Evolutionary conservation across 805 yeast genomes (phyloP).

Genomic region (Pichia paraexigua): DNA sequence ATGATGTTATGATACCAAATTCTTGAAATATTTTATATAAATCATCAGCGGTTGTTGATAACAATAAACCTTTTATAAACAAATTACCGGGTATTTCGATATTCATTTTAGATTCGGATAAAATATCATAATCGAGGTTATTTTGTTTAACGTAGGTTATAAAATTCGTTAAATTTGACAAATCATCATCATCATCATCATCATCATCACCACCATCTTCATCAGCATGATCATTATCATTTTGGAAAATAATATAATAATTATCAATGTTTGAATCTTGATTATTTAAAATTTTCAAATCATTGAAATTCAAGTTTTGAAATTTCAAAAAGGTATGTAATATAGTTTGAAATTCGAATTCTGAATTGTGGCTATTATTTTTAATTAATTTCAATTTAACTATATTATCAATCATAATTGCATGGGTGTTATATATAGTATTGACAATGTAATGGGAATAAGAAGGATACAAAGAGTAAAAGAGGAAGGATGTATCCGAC

Average conservation of each 20-base stretch:
- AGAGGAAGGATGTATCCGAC: background rate
- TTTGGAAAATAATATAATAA: background rate
- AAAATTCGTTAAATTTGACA: background rate
- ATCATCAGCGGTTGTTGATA: constrained; percentile 21
- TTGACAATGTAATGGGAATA: too few relatives aligned
- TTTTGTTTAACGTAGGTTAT: background rate
- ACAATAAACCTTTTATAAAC: constrained; percentile 43
- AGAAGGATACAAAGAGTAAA: too few relatives aligned
- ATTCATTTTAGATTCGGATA: constrained; percentile 14
- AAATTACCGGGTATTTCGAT: constrained; percentile 43
- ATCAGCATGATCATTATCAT: too few relatives aligned
- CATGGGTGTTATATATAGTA: too few relatives aligned
- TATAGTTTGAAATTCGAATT: background rate
- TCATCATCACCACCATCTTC: too few relatives aligned
- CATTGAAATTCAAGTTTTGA: background rate
- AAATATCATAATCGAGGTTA: constrained; percentile 12
- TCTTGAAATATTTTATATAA: background rate
- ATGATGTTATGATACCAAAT: constrained; percentile 34
- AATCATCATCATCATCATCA: background rate
- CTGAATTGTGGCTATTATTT: background rate
- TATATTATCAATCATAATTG: background rate
- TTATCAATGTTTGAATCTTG: background rate
- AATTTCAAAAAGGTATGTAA: background rate
- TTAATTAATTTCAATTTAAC: background rate
- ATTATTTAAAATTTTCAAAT: background rate